Conservation (phyloP, 495 filamentous ascomycete genomes). For the Penicillium subrubescens region DNA sequence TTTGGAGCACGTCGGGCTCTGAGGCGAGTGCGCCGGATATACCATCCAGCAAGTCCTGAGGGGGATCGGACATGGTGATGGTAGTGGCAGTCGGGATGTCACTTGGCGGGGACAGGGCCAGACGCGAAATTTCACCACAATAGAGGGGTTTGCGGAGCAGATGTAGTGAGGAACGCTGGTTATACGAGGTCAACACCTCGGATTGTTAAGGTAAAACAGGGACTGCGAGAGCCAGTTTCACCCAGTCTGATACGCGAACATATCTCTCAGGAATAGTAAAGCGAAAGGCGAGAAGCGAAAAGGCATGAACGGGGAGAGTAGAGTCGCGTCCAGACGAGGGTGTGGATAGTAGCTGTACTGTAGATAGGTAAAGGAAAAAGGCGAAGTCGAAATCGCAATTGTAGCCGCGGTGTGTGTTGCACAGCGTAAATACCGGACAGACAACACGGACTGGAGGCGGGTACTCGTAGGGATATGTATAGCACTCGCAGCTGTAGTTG, state of each 20-base stretch:
- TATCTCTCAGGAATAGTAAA: constrained; percentile 5
- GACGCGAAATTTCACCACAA: not conserved
- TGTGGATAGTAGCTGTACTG: not conserved
- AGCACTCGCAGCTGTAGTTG: not conserved
- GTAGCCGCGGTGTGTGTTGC: not conserved
- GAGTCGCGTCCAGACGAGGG: not conserved
- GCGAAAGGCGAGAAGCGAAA: not conserved
- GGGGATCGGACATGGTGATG: constrained; percentile 22
- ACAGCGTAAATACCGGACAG: not conserved
- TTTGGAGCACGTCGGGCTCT: constrained; percentile 29
- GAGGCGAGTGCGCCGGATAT: constrained; percentile 40
- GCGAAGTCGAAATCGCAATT: not conserved
- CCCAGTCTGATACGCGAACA: constrained; percentile 28
- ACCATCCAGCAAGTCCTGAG: constrained; percentile 35
- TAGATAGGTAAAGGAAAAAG: not conserved
- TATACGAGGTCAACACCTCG: not conserved
- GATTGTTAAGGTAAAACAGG: not conserved
- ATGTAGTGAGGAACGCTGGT: not conserved
- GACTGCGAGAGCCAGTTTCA: constrained; percentile 18
- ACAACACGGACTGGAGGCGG: not conserved
- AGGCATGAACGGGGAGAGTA: not conserved
- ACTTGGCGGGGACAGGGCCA: not conserved
- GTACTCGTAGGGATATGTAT: not conserved
- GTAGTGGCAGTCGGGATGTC: not conserved
- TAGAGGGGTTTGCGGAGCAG: not conserved